A percentile compares a stretch with the other conserved stretches of the same genome.
Evolutionary conservation across 73 alveolate species (phyloP).

Genomic region (Symbiodinium natans): DNA sequence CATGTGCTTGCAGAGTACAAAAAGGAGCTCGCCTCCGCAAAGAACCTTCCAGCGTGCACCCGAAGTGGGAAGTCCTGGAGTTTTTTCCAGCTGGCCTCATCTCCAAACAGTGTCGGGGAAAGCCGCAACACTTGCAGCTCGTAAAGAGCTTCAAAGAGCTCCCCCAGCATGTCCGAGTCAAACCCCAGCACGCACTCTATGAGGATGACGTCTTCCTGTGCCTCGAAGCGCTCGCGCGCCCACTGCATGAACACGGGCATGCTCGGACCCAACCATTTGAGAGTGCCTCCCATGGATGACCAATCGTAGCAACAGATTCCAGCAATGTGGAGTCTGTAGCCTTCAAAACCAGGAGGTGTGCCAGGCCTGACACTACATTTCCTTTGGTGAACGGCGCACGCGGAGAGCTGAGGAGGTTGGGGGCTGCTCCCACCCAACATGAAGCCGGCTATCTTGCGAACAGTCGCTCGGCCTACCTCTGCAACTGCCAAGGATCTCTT

Average conservation of each 20-base stretch:
- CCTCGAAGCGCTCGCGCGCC: background rate
- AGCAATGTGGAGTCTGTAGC: background rate
- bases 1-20: background rate
- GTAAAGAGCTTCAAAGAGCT: background rate
- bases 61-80: background rate
- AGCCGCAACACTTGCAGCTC: background rate
- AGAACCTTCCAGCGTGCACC: background rate
- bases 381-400: too few relatives aligned
- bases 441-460: background rate
- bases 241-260: background rate
- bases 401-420: background rate
- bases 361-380: too few relatives aligned
- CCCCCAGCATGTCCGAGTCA: background rate
- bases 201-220: background rate
- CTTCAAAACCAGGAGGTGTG: background rate
- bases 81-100: background rate
- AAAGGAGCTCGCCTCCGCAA: background rate
- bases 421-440: background rate
- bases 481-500: background rate
- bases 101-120: constrained; percentile 20
- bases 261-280: background rate
- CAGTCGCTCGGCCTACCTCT: background rate
- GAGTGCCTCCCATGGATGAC: background rate
- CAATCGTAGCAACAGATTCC: constrained; percentile 30
- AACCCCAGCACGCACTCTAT: background rate